Evolutionary conservation across 1,139 yeast species (phyloP), one percentile per base, ranked within the genome.

Genomic region (Diutina rugosa): DNA sequence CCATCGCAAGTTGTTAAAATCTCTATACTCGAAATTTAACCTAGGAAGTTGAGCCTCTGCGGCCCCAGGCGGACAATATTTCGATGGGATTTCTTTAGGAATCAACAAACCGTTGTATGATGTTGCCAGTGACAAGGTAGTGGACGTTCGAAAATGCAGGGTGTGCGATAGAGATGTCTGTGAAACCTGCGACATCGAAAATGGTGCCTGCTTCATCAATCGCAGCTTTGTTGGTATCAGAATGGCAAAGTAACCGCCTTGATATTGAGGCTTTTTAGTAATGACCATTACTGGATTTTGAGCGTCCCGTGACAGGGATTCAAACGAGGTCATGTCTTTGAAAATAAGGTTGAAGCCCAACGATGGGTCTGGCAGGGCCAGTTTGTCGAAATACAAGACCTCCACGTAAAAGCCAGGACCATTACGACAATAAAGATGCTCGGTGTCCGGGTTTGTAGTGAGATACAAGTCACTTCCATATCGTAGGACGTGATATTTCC

Each of bases 401-500:
- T 77, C 77, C 4, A 81, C 77, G 59, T 73, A 79, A 62, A 76
- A 79, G 0, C 86, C 82, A 0, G 87, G 87, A 0, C 80, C 85
- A 62, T 74, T 72, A 26, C 85, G 69, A 58, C 85, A 78, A 61
- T 77, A 79, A 54, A 78, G 66, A 63, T 82, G 86, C 59, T 77
- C 75, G 44, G 72, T 67, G 29, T 79, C 81, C 0, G 87, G 87
- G 61, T 81, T 83, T 0, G 87, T 82, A 1, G 86, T 77, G 35
- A 82, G 63, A 61, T 82, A 82, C 57, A 81, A 69, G 58, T 74
- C 75, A 47, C 72, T 73, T 5, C 82, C 81, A 56, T 80, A 69
- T 56, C 71, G 74, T 35, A 80, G 65, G 10, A 82, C 69, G 62
- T 83, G 88, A 62, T 81, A 83, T 63, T 83, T 83, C 86, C 87